These are phyloP conservation scores for Lasiodiplodia theobromae DNA, from an alignment of 2,329 filamentous ascomycete species.

Conservation along the genomic window DNA sequence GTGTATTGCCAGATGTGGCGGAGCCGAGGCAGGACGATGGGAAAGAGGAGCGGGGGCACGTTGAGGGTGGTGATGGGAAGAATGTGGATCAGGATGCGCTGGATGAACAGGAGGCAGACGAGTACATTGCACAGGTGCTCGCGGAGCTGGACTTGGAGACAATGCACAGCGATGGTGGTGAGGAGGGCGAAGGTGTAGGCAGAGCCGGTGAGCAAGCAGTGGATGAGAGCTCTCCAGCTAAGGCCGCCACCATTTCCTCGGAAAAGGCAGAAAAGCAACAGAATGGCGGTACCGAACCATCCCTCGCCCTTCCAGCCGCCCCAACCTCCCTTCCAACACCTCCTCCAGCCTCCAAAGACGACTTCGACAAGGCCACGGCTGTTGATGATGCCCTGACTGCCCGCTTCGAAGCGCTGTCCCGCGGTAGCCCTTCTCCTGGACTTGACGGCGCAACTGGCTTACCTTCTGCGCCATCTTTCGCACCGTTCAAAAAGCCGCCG, in stretches of 20 bases:
- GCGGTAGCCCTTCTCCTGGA: constrained; percentile 40
- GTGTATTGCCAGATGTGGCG: constrained; percentile 45
- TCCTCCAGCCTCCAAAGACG: constrained; percentile 36
- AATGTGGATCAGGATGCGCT: constrained; percentile 28
- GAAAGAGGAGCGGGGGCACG: constrained; percentile 6
- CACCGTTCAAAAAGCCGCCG: constrained; percentile 47
- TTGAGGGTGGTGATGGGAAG: constrained; percentile 31
- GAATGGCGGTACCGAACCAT: constrained; percentile 29
- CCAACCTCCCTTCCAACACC: constrained; percentile 43
- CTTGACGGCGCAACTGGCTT: constrained; percentile 40
- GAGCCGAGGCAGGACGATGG: constrained; percentile 29
- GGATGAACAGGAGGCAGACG: constrained; percentile 50
- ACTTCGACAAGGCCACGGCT: constrained; percentile 39
- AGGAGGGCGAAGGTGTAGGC: background rate
- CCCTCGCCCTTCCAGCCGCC: constrained; percentile 52
- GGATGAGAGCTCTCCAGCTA: background rate
- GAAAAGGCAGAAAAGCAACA: constrained; percentile 36
- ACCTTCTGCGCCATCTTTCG: constrained; percentile 56
- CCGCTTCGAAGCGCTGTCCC: constrained; percentile 52
- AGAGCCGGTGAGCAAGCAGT: background rate
- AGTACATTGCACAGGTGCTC: constrained; percentile 55
- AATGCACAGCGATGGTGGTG: constrained; percentile 42
- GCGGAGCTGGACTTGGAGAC: constrained; percentile 54
- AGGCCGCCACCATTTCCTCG: constrained; percentile 32
- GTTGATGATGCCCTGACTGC: constrained; percentile 55